Evolutionary conservation across 768 basidiomycete genomes (phyloP).

Genomic region (Suillus ampliporus): DNA sequence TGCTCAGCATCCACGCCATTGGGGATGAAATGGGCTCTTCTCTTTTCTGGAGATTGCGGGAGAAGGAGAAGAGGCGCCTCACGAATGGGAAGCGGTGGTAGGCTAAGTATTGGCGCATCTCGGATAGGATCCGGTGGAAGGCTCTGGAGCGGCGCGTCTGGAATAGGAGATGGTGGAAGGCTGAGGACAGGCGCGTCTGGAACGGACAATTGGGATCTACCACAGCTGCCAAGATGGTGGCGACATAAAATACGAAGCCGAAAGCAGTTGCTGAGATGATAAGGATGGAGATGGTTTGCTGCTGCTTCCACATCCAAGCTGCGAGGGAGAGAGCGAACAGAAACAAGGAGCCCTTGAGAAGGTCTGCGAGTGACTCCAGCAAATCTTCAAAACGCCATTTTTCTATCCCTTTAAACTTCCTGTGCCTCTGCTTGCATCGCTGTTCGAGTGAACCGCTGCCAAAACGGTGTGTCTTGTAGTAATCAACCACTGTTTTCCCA

Average conservation of each 20-base stretch:
- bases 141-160: too few species aligned
- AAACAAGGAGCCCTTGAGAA: slow-evolving; percentile 20
- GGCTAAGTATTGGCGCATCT: too few species aligned
- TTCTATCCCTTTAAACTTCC: slow-evolving; percentile 13
- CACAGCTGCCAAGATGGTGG: slow-evolving; percentile 8
- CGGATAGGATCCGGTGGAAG: too few species aligned
- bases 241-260: slow-evolving; percentile 8
- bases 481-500: slow-evolving; percentile 23
- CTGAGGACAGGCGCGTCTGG: slow-evolving; percentile 9
- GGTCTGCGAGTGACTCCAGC: slow-evolving; percentile 12
- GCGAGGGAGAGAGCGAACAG: slow-evolving; percentile 15
- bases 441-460: slow-evolving; percentile 6
- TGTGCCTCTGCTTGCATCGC: slow-evolving; percentile 14
- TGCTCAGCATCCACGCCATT: slow-evolving; percentile 17
- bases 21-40: background rate
- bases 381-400: slow-evolving; percentile 11
- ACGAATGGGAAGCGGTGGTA: too few species aligned
- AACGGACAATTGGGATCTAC: slow-evolving; percentile 10
- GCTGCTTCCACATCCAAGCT: background rate
- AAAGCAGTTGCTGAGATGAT: slow-evolving; percentile 5
- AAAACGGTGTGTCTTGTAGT: background rate
- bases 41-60: fast-evolving
- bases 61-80: too few species aligned
- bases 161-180: background rate
- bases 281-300: slow-evolving; percentile 12